Conservation (phyloP, 2,329 filamentous ascomycete genomes). For the Colletotrichum neosansevieriae region DNA sequence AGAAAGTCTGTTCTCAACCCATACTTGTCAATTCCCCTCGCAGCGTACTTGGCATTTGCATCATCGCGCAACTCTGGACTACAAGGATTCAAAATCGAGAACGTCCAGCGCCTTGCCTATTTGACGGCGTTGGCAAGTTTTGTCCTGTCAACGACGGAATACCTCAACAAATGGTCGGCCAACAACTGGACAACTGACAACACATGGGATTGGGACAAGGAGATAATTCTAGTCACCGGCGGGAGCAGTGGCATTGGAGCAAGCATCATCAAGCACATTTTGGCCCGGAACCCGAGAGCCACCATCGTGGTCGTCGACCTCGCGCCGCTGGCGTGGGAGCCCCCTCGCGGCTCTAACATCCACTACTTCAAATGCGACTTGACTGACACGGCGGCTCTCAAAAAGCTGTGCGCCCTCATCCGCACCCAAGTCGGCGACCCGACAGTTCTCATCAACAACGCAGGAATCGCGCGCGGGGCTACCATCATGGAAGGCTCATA, state of each 20-base stretch:
- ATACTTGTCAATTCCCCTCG: constrained; percentile 38
- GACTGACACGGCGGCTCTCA: constrained; percentile 49
- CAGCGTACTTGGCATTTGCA: constrained; percentile 31
- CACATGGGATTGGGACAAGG: constrained; percentile 52
- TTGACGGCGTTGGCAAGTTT: constrained; percentile 34
- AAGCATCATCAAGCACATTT: constrained; percentile 49
- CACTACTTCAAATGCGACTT: constrained; percentile 54
- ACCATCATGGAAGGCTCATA: constrained; percentile 48
- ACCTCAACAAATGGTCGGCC: constrained; percentile 42
- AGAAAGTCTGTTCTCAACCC: constrained; percentile 43
- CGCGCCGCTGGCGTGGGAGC: constrained; percentile 47
- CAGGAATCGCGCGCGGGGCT: constrained; percentile 47
- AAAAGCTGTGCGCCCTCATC: constrained; percentile 46
- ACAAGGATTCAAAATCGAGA: constrained; percentile 5
- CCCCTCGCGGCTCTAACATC: constrained; percentile 42
- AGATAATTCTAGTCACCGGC: constrained; percentile 59
- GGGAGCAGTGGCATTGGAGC: constrained; percentile 58
- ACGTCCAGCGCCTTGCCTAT: constrained; percentile 22
- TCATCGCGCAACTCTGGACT: constrained; percentile 23
- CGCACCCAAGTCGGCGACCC: constrained; percentile 51
- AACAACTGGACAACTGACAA: constrained; percentile 45
- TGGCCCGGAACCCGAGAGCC: constrained; percentile 43
- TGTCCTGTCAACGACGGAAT: constrained; percentile 42
- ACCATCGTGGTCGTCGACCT: constrained; percentile 52
- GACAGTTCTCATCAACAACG: constrained; percentile 53